Base-by-base conservation (phyloP, 1,139 yeast species). In the Candida frijolesensis region DNA sequence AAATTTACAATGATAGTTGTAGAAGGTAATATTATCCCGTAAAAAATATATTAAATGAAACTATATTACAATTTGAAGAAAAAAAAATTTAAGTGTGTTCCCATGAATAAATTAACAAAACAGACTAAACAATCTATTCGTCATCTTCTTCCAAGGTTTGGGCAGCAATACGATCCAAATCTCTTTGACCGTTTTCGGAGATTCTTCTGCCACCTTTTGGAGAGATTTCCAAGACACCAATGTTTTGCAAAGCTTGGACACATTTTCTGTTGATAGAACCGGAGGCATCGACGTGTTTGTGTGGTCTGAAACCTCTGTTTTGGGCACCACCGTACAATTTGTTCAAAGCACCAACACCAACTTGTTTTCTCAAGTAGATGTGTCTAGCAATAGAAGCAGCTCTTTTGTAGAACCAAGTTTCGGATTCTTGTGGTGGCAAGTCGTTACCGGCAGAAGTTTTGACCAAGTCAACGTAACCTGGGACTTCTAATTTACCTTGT, bases 351-450 rank as follows among this genome's bases (percentile, higher is more conserved):
- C 99, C 99, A 68, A 94, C 96, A 88, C 99, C 99, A 71, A 94
- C 96, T 72, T 89, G 90, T 84, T 94, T 94, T 89, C 97, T 92
- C 82, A 94, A 85, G 96, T 95, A 95, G 80, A 94, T 87, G 94
- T 94, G 99, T 85, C 99, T 94, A 74, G 99, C 99, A 76, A 91
- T 91, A 57, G 99, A 92, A 72, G 99, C 99, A 72, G 99, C 96
- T 82, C 99, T 89, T 89, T 88, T 90, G 96, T 92, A 94, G 90
- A 90, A 94, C 99, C 99, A 94, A 73, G 94, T 91, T 82, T 92
- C 98, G 67, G 99, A 83, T 78, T 94, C 98, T 84, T 94, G 99
- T 76, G 99, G 99, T 78, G 99, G 99, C 78, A 94, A 89, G 82
- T 94, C 99, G 76, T 92, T 92, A 82, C 97, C 96, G 65, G 96